Evolutionary conservation across 768 basidiomycete species (phyloP), one percentile per base, ranked within the genome.

Genomic region (Sarcodon aspratus): DNA sequence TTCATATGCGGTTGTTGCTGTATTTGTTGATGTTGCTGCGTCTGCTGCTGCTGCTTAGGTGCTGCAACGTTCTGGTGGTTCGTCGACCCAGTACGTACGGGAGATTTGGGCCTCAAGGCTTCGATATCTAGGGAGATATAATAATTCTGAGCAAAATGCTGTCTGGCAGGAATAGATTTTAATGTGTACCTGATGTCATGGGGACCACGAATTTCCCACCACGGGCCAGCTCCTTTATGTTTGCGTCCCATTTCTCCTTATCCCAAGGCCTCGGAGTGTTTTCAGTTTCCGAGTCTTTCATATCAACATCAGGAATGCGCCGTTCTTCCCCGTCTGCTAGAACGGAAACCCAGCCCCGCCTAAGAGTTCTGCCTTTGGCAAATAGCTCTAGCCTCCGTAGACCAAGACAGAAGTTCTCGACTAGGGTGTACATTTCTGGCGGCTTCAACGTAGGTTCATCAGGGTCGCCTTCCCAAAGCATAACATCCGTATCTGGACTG

Each of bases 391-490:
- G 78, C 3, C 96, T 79, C 12, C 95, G 82, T 0, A 85, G 76
- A 5, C 94, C 96, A 45, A 96, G 82, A 61, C 94, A 98, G 63
- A 99, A 98, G 63, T 95, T 97, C 66, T 99, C 96, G 60, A 98
- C 86, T 37, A 99, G 76, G 5, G 85, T 83, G 67, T 97, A 94
- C 72, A 93, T 87, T 63, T 98, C 95, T 13, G 94, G 92, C 1
- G 96, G 96, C 66, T 91, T 91, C 40, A 80, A 78, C 2, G 78
- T 82, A 2, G 89, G 87, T 64, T 95, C 92, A 4, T 72, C 63
- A 6, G 80, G 69, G 56, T 94, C 90, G n/a, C 90, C 86, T 71
- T 93, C 89, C 92, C 94, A 96, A 15, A 97, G 82, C 50, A 95
- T 82, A 9, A 95, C 88, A 63, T 96, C 93, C n/a, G 93, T 95